phyloP scores from a whole-genome alignment of 306 rosid genomes.

The Sindora glabra region DNA sequence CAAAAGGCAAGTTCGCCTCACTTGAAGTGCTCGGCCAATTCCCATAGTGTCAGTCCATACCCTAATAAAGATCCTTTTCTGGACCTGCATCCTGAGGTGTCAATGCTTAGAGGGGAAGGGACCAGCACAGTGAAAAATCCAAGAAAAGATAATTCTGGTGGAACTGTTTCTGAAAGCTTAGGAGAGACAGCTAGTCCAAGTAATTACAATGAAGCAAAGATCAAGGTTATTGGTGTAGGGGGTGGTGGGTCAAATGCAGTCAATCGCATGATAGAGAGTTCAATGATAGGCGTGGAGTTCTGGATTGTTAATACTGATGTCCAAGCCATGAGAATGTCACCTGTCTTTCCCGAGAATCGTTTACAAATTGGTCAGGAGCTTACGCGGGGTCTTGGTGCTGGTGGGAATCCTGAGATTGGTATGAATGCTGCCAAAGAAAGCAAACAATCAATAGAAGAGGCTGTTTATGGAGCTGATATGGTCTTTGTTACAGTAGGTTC shows the following conservation, averaged over 20 bases:
- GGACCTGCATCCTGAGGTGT: constrained; percentile 86
- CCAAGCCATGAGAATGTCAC: constrained; percentile 98
- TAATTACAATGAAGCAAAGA: constrained; percentile 67
- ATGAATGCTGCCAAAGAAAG: constrained; percentile 99
- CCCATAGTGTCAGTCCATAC: constrained; percentile 51
- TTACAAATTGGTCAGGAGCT: constrained; percentile 95
- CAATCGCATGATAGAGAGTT: constrained; percentile 95
- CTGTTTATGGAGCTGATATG: constrained; percentile 92
- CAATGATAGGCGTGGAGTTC: constrained; percentile 93
- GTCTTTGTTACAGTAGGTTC: constrained; percentile 92
- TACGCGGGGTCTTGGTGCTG: constrained; percentile 97
- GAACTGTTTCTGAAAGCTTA: constrained; percentile 44
- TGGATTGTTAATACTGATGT: constrained; percentile 94
- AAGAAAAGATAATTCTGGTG: constrained; percentile 52
- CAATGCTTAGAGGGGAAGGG: constrained; percentile 89
- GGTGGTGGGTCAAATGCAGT: constrained; percentile 98
- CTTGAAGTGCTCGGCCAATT: constrained; percentile 45
- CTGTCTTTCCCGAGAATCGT: constrained; percentile 66
- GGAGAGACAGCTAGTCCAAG: constrained; percentile 33
- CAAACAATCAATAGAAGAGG: constrained; percentile 73
- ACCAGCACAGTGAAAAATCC: constrained; percentile 30
- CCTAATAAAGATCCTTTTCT: constrained; percentile 79
- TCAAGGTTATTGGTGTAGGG: constrained; percentile 90
- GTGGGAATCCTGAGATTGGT: constrained; percentile 98
- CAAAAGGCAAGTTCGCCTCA: constrained; percentile 41